These are phyloP conservation scores for Rubroboletus pulcherrimus DNA, from an alignment of 768 basidiomycete genomes.

Conservation along the genomic window DNA sequence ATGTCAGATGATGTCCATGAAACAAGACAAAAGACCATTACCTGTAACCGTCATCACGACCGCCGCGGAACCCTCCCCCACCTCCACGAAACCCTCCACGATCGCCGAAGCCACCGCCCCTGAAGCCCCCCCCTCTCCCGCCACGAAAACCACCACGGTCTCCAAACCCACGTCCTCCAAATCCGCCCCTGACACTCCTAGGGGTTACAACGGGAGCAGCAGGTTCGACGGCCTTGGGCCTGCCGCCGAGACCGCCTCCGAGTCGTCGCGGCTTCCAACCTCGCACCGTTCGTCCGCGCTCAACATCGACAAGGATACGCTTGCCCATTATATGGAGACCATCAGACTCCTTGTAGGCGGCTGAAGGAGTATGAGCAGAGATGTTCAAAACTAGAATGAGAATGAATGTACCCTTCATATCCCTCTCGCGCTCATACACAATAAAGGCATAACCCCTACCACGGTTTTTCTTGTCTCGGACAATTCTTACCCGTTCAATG, in stretches of 20 bases:
- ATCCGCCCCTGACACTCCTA: conserved; percentile 37
- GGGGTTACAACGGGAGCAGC: conserved; percentile 28
- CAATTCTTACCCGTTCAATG: conserved; percentile 91
- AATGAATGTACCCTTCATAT: conserved; percentile 85
- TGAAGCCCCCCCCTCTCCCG: conserved; percentile 41
- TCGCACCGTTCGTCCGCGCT: conserved; percentile 94
- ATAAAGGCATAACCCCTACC: conserved; percentile 94
- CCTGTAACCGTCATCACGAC: conserved; percentile 50
- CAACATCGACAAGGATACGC: conserved; percentile 95
- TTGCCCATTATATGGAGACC: conserved; percentile 95
- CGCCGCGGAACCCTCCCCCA: conserved; percentile 36
- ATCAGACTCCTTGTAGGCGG: conserved; percentile 98
- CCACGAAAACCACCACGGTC: conserved; percentile 39
- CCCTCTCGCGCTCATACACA: conserved; percentile 95
- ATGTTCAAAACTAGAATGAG: conserved; percentile 8
- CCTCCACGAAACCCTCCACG: conserved; percentile 42
- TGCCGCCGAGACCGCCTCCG: conserved; percentile 98
- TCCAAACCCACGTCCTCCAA: conserved; percentile 41
- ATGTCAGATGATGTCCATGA: conserved; percentile 14
- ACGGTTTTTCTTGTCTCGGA: conserved; percentile 84
- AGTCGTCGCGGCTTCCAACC: conserved; percentile 97
- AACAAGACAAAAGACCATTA: conserved; percentile 20
- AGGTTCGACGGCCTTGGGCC: conserved; percentile 73
- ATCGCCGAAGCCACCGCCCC: conserved; percentile 42
- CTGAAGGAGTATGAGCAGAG: conserved; percentile 36